These are phyloP conservation scores for Wickerhamiella domercqiae DNA, from an alignment of 805 yeast species.

Conservation along the genomic window DNA sequence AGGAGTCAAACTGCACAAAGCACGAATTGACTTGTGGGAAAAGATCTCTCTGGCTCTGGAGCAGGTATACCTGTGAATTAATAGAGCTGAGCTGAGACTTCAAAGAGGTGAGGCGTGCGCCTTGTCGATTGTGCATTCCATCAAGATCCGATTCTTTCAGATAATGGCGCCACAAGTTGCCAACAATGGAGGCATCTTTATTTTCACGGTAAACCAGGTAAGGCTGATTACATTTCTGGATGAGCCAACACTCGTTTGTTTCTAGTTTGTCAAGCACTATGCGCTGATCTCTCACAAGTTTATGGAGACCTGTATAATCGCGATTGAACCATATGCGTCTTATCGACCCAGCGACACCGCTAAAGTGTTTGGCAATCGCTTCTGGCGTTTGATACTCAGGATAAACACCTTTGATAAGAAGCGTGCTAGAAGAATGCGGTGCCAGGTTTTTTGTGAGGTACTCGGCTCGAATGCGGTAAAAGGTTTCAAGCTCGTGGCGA, in stretches of 20 bases:
- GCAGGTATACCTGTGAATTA: slow-evolving; percentile 40
- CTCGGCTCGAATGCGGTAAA: slow-evolving; percentile 34
- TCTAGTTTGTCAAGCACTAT: slow-evolving; percentile 27
- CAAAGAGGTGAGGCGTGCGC: slow-evolving; percentile 37
- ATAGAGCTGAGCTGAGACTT: slow-evolving; percentile 47
- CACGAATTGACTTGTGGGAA: slow-evolving; percentile 22
- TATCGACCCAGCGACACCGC: slow-evolving; percentile 36
- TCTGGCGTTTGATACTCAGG: slow-evolving; percentile 33
- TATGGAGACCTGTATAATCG: slow-evolving; percentile 27
- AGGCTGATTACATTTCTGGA: slow-evolving; percentile 14
- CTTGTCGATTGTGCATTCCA: slow-evolving; percentile 5
- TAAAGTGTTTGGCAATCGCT: slow-evolving; percentile 39
- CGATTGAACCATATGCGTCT: slow-evolving; percentile 45
- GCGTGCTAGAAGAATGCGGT: slow-evolving; percentile 28
- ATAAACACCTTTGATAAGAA: slow-evolving; percentile 57
- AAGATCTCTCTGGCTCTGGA: slow-evolving; percentile 35
- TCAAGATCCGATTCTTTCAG: slow-evolving; percentile 36
- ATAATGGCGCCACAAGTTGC: slow-evolving; percentile 27
- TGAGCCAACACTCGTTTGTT: slow-evolving; percentile 27
- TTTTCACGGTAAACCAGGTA: slow-evolving; percentile 1
- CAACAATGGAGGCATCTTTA: slow-evolving; percentile 10
- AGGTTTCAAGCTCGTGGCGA: slow-evolving; percentile 38
- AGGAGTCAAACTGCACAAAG: slow-evolving; percentile 47
- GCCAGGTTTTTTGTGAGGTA: slow-evolving; percentile 22
- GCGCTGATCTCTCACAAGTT: slow-evolving; percentile 21